Evolutionary conservation across 2,329 filamentous ascomycete genomes (phyloP).

Genomic region (Sporothrix variecibatus): DNA sequence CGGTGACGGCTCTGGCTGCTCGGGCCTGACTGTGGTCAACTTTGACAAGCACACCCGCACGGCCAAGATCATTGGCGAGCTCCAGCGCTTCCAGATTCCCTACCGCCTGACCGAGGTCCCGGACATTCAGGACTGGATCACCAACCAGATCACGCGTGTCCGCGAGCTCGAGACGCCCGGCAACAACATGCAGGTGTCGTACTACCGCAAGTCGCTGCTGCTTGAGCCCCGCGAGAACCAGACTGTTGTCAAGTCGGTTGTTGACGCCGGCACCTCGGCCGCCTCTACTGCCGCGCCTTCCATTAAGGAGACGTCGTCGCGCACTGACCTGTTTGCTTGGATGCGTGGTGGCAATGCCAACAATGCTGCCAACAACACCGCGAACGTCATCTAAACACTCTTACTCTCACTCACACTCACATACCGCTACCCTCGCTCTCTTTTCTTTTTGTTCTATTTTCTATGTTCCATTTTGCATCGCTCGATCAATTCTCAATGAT

Average conservation of each 20-base stretch:
- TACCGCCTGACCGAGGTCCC: slow-evolving; percentile 81
- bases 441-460: neutral
- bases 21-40: slow-evolving; percentile 82
- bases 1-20: slow-evolving; percentile 49
- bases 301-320: slow-evolving; percentile 23
- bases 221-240: slow-evolving; percentile 71
- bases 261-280: slow-evolving; percentile 32
- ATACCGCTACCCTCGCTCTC: neutral
- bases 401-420: neutral
- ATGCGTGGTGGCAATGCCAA: slow-evolving; percentile 29
- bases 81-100: slow-evolving; percentile 94
- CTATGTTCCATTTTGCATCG: slow-evolving; percentile 14
- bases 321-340: slow-evolving; percentile 31
- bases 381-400: neutral
- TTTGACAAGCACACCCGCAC: slow-evolving; percentile 97
- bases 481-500: slow-evolving; percentile 15
- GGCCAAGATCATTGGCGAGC: slow-evolving; percentile 90
- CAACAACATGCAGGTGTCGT: slow-evolving; percentile 59
- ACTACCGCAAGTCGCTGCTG: slow-evolving; percentile 80
- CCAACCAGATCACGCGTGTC: slow-evolving; percentile 76
- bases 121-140: slow-evolving; percentile 92
- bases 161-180: slow-evolving; percentile 56
- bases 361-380: slow-evolving; percentile 1
- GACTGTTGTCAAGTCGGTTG: slow-evolving; percentile 34
- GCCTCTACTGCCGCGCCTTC: slow-evolving; percentile 9